Evolutionary conservation across 768 basidiomycete species (phyloP).

Genomic region (Cystofilobasidium bisporidii): DNA sequence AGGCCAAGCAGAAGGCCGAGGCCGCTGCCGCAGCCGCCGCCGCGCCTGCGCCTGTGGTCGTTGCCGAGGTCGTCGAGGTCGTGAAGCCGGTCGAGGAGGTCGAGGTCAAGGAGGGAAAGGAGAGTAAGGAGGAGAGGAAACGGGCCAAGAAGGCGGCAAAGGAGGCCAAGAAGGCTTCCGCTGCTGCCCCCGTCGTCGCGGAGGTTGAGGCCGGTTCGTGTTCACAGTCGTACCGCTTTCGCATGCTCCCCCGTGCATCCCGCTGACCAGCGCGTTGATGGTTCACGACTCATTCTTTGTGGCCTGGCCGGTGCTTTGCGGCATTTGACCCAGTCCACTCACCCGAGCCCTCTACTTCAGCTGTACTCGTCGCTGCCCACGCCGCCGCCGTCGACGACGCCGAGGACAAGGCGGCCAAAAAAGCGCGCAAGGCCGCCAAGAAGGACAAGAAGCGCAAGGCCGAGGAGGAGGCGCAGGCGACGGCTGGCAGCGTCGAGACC

Average conservation of each 20-base stretch:
- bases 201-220: not conserved
- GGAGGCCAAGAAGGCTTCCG: conserved; percentile 4
- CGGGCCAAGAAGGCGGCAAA: conserved; percentile 7
- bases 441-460: conserved; percentile 16
- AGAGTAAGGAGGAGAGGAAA: conserved; percentile 8
- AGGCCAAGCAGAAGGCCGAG: conserved; percentile 10
- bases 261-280: too few species aligned
- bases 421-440: conserved; percentile 3
- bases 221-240: not conserved
- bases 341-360: not conserved
- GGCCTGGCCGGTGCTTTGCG: too few species aligned
- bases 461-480: conserved; percentile 8
- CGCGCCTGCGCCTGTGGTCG: not conserved
- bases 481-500: not conserved
- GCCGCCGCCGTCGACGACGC: not conserved
- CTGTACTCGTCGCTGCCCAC: not conserved
- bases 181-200: not conserved
- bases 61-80: not conserved
- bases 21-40: conserved; percentile 1
- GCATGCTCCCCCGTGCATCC: too few species aligned
- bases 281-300: too few species aligned
- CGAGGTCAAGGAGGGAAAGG: not conserved
- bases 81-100: not conserved
- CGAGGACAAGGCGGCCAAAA: conserved; percentile 5
- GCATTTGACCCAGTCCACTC: not conserved